Conservation (phyloP, 2,329 filamentous ascomycete genomes). For the Pseudogymnoascus sp. region DNA sequence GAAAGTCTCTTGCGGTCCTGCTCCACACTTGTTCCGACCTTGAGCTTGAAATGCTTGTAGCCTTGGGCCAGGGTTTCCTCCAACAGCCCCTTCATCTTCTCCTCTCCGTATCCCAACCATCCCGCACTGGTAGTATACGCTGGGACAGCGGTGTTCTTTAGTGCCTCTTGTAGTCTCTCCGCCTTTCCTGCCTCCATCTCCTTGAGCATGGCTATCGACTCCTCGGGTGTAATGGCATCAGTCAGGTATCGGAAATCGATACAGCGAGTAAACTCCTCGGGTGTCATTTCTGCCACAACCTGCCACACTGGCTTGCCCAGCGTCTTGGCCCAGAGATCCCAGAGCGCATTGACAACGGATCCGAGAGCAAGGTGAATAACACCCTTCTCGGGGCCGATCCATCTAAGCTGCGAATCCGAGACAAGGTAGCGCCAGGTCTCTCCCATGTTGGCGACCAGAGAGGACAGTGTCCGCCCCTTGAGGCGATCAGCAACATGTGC, state of each 20-base stretch:
- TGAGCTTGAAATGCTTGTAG: constrained; percentile 81
- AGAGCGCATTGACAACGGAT: constrained; percentile 80
- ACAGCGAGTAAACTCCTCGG: constrained; percentile 75
- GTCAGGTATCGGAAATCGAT: constrained; percentile 93
- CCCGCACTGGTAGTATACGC: constrained; percentile 84
- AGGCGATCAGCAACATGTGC: constrained; percentile 67
- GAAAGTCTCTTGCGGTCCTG: constrained; percentile 61
- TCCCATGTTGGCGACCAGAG: constrained; percentile 72
- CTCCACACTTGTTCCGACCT: constrained; percentile 67
- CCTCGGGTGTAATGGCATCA: constrained; percentile 76
- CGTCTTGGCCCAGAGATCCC: constrained; percentile 85
- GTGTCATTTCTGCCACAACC: constrained; percentile 79
- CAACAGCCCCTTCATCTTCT: constrained; percentile 70
- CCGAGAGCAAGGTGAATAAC: constrained; percentile 85
- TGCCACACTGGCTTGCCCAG: constrained; percentile 82
- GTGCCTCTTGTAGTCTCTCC: constrained; percentile 62
- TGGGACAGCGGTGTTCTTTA: constrained; percentile 66
- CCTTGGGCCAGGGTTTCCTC: constrained; percentile 66
- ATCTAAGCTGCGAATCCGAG: constrained; percentile 77
- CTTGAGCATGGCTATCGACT: constrained; percentile 65
- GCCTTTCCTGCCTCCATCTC: constrained; percentile 60
- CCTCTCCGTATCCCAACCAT: constrained; percentile 79
- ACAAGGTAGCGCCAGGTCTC: constrained; percentile 86
- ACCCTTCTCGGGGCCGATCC: constrained; percentile 88
- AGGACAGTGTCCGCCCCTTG: constrained; percentile 64